Conservation (phyloP, 129 eudicot genomes). For the Mikania micrantha region DNA sequence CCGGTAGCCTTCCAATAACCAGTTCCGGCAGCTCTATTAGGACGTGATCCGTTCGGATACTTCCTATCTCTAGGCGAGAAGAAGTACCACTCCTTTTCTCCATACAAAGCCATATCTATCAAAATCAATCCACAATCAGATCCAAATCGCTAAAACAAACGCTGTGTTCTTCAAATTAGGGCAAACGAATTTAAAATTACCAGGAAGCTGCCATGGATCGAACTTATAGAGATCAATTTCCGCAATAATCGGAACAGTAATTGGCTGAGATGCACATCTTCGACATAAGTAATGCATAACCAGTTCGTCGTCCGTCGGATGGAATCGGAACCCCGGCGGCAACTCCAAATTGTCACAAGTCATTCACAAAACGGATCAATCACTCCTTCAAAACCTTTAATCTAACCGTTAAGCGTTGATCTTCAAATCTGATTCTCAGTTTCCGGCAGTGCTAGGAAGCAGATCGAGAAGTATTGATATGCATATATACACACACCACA, state of each 20-base stretch:
- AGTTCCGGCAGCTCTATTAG: slow-evolving; percentile 65
- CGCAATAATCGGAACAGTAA: slow-evolving; percentile 48
- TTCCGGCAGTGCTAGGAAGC: neutral
- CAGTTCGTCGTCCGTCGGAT: slow-evolving; percentile 60
- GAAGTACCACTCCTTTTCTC: slow-evolving; percentile 71
- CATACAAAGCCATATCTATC: slow-evolving; percentile 54
- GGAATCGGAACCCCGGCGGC: slow-evolving; percentile 61
- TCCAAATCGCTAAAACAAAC: neutral
- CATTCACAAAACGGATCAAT: slow-evolving; percentile 20
- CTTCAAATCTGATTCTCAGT: neutral
- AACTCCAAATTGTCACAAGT: slow-evolving; percentile 31
- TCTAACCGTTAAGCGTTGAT: neutral
- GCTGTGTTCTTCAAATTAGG: neutral
- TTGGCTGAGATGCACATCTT: slow-evolving; percentile 47
- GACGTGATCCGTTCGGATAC: slow-evolving; percentile 59
- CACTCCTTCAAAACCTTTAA: neutral
- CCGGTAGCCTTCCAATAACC: slow-evolving; percentile 79
- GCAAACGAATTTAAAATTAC: slow-evolving; percentile 20
- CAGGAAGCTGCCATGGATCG: slow-evolving; percentile 77
- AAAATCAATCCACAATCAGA: neutral
- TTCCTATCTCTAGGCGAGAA: slow-evolving; percentile 64
- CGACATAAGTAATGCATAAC: slow-evolving; percentile 57
- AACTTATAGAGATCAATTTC: slow-evolving; percentile 66
- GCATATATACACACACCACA: slow-evolving; percentile 4
- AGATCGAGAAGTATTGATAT: neutral